phyloP scores from a whole-genome alignment of 2,329 filamentous ascomycete species.

The Xylaria sp. region DNA sequence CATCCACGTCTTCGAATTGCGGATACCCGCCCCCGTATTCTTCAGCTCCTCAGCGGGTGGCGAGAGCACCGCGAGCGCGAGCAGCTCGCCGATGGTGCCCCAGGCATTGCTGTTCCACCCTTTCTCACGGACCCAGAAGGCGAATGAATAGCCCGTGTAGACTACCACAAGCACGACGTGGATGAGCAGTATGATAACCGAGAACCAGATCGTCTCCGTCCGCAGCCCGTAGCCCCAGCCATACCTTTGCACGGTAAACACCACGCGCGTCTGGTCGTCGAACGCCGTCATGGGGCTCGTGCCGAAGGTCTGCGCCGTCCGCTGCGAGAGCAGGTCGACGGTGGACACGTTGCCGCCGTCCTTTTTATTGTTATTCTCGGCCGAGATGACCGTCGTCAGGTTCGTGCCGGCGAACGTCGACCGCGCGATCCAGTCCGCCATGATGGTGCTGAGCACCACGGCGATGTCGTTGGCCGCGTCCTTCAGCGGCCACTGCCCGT shows the following conservation, averaged over 20 bases:
- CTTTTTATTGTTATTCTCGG: background rate
- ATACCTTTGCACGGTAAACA: constrained; percentile 18
- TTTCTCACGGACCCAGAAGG: constrained; percentile 15
- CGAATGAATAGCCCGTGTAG: constrained; percentile 24
- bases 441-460: constrained; percentile 17
- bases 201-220: constrained; percentile 27
- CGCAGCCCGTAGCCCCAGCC: constrained; percentile 30
- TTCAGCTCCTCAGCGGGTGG: constrained; percentile 20
- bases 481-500: background rate
- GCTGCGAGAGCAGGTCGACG: constrained; percentile 17
- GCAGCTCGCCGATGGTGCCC: constrained; percentile 25
- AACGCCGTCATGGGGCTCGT: background rate
- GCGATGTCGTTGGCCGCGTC: constrained; percentile 19
- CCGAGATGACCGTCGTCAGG: constrained; percentile 19
- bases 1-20: constrained; percentile 24
- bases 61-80: constrained; percentile 20
- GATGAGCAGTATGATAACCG: constrained; percentile 25
- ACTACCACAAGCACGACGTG: constrained; percentile 21
- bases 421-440: constrained; percentile 32
- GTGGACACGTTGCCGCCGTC: background rate
- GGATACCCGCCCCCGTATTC: constrained; percentile 22
- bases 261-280: constrained; percentile 9
- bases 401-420: background rate
- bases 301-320: background rate
- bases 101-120: constrained; percentile 33